Evolutionary conservation across 2,329 filamentous ascomycete species (phyloP).

Genomic region (Curvularia sp.): DNA sequence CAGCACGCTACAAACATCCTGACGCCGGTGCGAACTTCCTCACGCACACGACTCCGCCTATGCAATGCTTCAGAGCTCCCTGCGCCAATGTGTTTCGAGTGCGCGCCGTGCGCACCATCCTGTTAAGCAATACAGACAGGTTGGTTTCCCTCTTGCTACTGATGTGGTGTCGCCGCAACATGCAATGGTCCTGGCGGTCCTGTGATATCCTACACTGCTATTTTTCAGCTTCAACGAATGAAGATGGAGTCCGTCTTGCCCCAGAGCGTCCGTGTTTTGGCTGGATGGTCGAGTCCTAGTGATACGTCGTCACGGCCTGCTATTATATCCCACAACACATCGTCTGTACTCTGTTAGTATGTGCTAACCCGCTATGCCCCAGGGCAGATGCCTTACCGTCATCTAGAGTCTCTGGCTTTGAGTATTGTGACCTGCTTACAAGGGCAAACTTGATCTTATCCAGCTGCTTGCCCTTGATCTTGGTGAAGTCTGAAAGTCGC

Average conservation of each 20-base stretch:
- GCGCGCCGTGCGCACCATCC: conserved; percentile 6
- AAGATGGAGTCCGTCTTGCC: conserved; percentile 69
- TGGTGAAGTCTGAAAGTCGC: conserved; percentile 88
- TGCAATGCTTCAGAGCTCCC: conserved; percentile 17
- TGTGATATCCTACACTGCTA: conserved; percentile 35
- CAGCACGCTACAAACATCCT: conserved; percentile 6
- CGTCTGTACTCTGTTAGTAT: conserved; percentile 47
- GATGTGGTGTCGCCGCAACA: conserved; percentile 5
- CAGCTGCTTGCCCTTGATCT: conserved; percentile 96
- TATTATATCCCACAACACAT: conserved; percentile 56
- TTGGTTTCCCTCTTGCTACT: conserved; percentile 1
- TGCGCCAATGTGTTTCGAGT: conserved; percentile 13
- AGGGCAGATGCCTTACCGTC: conserved; percentile 72
- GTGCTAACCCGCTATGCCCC: not conserved
- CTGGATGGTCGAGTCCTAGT: conserved; percentile 67
- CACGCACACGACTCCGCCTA: conserved; percentile 15
- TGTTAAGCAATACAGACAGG: conserved; percentile 17
- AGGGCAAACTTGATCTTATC: conserved; percentile 98
- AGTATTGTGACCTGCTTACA: conserved; percentile 68
- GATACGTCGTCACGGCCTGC: conserved; percentile 50
- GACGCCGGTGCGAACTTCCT: conserved; percentile 10
- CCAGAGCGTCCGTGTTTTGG: conserved; percentile 67
- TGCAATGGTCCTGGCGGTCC: not conserved
- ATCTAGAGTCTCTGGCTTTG: conserved; percentile 80
- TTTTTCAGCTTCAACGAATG: conserved; percentile 56